Conservation (phyloP, 2,329 filamentous ascomycete genomes). For the Pseudocercospora fijiensis region DNA sequence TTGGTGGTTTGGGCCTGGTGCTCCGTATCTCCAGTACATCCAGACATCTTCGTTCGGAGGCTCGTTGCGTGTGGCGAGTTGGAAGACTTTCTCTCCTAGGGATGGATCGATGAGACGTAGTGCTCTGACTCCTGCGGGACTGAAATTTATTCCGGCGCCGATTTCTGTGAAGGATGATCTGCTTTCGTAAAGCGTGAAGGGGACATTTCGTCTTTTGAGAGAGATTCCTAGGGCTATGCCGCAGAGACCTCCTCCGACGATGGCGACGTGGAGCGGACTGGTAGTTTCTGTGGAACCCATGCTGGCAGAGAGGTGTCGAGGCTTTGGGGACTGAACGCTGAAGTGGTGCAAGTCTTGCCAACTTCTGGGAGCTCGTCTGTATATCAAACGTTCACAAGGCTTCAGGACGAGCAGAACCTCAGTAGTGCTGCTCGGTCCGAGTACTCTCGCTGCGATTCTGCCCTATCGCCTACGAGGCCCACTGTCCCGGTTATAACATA, state of each 20-base stretch:
- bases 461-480: not conserved
- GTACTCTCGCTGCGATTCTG: not conserved
- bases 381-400: not conserved
- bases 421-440: not conserved
- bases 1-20: conserved; percentile 20
- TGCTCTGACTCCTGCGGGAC: conserved; percentile 82
- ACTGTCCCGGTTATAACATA: not conserved
- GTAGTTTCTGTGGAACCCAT: not conserved
- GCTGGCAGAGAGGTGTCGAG: not conserved
- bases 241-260: conserved; percentile 60
- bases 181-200: conserved; percentile 38
- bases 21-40: conserved; percentile 44
- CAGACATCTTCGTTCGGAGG: conserved; percentile 40
- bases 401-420: not conserved
- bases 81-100: conserved; percentile 35
- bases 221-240: conserved; percentile 57
- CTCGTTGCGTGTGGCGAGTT: conserved; percentile 43
- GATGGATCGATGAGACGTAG: conserved; percentile 72
- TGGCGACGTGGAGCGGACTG: conserved; percentile 42
- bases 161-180: conserved; percentile 57
- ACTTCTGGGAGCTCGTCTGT: not conserved
- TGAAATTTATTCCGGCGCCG: conserved; percentile 58
- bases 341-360: not conserved
- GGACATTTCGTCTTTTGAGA: conserved; percentile 42
- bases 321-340: not conserved